phyloP scores from a whole-genome alignment of 441 rosid species.

The Erodium texanum region DNA sequence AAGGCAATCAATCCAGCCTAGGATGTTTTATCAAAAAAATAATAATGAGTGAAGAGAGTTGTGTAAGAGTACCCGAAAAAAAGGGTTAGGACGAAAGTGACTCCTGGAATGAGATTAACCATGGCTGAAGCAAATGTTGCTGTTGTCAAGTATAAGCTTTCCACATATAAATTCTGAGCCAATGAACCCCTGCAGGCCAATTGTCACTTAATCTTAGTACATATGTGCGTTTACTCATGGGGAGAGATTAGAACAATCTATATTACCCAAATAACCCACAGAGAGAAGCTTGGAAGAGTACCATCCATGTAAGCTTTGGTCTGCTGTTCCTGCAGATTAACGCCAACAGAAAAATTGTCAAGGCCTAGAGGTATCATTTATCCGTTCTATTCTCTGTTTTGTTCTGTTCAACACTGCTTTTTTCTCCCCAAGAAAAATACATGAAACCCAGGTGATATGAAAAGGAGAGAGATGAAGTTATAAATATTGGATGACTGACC shows the following conservation, averaged over 20 bases:
- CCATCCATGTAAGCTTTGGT: slow-evolving; percentile 23
- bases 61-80: slow-evolving; percentile 13
- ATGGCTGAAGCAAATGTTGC: slow-evolving; percentile 17
- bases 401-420: too few relatives aligned
- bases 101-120: slow-evolving; percentile 17
- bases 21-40: background rate
- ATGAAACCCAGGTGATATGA: too few relatives aligned
- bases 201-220: background rate
- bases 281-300: slow-evolving; percentile 24
- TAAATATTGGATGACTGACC: slow-evolving; percentile 10
- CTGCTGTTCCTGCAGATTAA: slow-evolving; percentile 13
- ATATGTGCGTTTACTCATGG: background rate
- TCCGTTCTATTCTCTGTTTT: too few relatives aligned
- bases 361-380: background rate
- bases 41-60: background rate
- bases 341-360: background rate
- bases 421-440: too few relatives aligned
- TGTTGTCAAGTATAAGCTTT: slow-evolving; percentile 18
- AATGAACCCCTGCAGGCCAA: slow-evolving; percentile 14
- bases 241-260: background rate
- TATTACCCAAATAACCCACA: slow-evolving; percentile 23
- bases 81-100: slow-evolving; percentile 17
- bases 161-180: slow-evolving; percentile 15
- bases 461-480: too few relatives aligned
- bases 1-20: background rate